Evolutionary conservation across 139 green algal species (phyloP).

Genomic region (Ettlia oleoabundans): DNA sequence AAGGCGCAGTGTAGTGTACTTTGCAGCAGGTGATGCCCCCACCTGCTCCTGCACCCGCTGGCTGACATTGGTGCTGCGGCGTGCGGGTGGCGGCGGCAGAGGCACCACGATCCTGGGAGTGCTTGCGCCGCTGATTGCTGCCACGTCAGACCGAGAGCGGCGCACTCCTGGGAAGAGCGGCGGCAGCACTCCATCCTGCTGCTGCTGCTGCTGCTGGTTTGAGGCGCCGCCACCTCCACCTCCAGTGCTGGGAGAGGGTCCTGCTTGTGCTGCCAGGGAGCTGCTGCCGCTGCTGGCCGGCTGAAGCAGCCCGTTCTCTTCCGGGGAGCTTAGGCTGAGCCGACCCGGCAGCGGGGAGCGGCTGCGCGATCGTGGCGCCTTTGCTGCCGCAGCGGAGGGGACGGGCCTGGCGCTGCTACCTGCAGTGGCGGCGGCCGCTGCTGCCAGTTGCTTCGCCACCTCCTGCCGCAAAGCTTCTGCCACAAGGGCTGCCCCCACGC

Average conservation of each 20-base stretch:
- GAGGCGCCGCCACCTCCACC: background rate
- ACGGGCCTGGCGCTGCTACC: background rate
- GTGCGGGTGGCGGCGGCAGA: conserved; percentile 11
- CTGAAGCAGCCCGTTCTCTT: background rate
- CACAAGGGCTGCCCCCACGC: background rate
- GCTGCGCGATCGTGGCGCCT: conserved; percentile 1
- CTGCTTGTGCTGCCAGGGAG: background rate
- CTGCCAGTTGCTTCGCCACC: conserved; percentile 9
- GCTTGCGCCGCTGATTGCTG: background rate
- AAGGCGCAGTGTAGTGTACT: no score
- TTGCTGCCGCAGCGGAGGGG: no score
- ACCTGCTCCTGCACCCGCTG: conserved; percentile 35
- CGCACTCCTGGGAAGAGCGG: background rate
- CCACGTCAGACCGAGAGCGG: background rate
- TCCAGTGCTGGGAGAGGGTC: background rate
- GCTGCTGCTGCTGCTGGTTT: background rate
- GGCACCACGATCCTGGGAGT: background rate
- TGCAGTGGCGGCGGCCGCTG: background rate
- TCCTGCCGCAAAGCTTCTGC: conserved; percentile 14
- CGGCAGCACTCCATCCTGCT: background rate
- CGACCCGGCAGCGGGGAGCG: conserved; percentile 18
- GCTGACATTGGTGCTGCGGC: conserved; percentile 23
- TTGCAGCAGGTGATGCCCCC: background rate
- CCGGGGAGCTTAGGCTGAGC: background rate
- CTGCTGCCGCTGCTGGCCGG: background rate